A percentile compares a stretch with the other conserved stretches of the same genome.
Conservation (phyloP, 2,329 filamentous ascomycete species). For the Cryphonectria naterciae region DNA sequence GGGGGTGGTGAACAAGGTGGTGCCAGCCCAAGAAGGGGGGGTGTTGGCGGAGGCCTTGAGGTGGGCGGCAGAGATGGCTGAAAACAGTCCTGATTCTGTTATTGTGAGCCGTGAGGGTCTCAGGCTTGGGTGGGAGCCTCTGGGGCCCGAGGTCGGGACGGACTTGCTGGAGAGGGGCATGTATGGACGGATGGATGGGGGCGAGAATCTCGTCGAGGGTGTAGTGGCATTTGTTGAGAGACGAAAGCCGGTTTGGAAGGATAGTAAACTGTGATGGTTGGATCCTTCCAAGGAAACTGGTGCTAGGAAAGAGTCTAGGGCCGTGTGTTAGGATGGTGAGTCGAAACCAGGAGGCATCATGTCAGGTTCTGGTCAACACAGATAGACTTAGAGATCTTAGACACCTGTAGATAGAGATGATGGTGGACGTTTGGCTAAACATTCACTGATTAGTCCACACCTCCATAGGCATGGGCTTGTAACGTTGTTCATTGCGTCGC, state of each 20-base stretch:
- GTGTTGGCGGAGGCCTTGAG: conserved; percentile 62
- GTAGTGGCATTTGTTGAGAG: conserved; percentile 78
- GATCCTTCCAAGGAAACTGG: not conserved
- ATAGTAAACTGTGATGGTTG: conserved; percentile 58
- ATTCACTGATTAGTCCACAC: not conserved
- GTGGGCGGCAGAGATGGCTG: conserved; percentile 64
- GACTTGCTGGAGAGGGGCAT: conserved; percentile 59
- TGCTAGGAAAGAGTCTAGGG: not conserved
- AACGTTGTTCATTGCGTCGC: not conserved
- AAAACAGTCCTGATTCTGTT: conserved; percentile 74
- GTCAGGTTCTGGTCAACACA: not conserved
- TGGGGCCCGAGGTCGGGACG: conserved; percentile 67
- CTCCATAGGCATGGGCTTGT: too few relatives aligned
- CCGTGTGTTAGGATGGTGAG: not conserved
- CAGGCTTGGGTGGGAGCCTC: conserved; percentile 72
- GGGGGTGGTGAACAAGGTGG: conserved; percentile 73
- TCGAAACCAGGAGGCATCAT: not conserved
- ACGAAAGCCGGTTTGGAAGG: conserved; percentile 68
- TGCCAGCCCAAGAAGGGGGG: conserved; percentile 43
- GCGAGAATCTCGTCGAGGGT: conserved; percentile 76
- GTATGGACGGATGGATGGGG: conserved; percentile 63
- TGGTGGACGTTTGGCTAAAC: not conserved
- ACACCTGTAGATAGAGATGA: not conserved
- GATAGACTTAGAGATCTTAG: not conserved
- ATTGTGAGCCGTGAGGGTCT: conserved; percentile 75